Percentiles rank a stretch among this genome's conserved stretches.
Evolutionary conservation across 495 filamentous ascomycete species (phyloP).

Genomic region (Hypoxylon trugodes): DNA sequence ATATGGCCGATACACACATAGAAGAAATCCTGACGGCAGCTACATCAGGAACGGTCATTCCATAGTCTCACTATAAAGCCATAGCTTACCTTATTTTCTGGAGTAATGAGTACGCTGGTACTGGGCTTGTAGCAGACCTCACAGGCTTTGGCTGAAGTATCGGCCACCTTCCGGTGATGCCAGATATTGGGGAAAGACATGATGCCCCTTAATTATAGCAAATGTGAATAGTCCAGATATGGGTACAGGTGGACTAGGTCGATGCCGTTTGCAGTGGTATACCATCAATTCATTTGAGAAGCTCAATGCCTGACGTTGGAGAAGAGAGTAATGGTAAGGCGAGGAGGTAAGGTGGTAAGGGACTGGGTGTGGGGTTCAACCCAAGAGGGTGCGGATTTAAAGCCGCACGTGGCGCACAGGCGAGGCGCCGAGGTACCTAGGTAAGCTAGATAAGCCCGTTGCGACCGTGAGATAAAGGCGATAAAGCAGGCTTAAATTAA

Average conservation of each 20-base stretch:
- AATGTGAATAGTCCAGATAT: background rate
- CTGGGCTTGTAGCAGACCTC: conserved; percentile 91
- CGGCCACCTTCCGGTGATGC: conserved; percentile 87
- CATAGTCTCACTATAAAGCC: background rate
- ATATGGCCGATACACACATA: conserved; percentile 87
- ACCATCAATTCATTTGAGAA: background rate
- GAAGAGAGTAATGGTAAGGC: background rate
- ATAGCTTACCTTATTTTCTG: conserved; percentile 81
- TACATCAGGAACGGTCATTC: conserved; percentile 30
- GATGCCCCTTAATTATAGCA: background rate
- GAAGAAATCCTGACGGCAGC: conserved; percentile 80
- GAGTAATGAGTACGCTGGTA: conserved; percentile 84
- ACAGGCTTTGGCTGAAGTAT: conserved; percentile 81
- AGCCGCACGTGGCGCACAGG: conserved; percentile 13
- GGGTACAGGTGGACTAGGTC: background rate
- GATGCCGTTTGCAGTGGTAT: background rate
- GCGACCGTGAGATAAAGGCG: background rate
- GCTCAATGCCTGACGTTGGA: conserved; percentile 8
- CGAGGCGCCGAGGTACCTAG: too few species aligned
- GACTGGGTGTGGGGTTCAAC: conserved; percentile 4
- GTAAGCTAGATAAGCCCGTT: too few species aligned
- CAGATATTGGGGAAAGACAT: conserved; percentile 80
- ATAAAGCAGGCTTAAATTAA: background rate
- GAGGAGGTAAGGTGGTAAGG: background rate
- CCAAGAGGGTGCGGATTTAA: background rate